Percentiles rank a stretch among this genome's conserved stretches.
Conservation (phyloP, 148 eudicot species). For the Rhododendron griersonianum region DNA sequence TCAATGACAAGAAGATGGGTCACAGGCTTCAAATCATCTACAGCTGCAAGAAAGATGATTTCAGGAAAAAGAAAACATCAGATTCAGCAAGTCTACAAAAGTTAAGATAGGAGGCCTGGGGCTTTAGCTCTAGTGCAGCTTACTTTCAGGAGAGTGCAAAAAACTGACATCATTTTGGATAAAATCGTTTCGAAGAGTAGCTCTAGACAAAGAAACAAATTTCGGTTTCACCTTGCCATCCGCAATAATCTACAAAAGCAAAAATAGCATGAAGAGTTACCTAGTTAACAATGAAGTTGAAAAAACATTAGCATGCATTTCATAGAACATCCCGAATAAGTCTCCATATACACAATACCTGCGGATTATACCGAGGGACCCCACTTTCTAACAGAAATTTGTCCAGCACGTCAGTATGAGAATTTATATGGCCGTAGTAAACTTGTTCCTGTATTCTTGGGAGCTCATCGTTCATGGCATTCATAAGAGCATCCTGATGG, state of each 20-base stretch:
- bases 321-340: not conserved
- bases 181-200: slow-evolving; percentile 61
- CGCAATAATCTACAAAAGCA: slow-evolving; percentile 65
- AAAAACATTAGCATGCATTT: not conserved
- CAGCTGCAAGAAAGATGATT: slow-evolving; percentile 44
- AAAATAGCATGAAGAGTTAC: slow-evolving; percentile 10
- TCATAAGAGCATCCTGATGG: slow-evolving; percentile 69
- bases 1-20: slow-evolving; percentile 88
- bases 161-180: slow-evolving; percentile 59
- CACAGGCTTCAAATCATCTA: slow-evolving; percentile 87
- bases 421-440: slow-evolving; percentile 82
- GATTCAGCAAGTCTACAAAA: slow-evolving; percentile 12
- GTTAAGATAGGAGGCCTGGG: not conserved
- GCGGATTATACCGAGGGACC: slow-evolving; percentile 81
- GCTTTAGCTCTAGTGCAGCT: slow-evolving; percentile 23
- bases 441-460: slow-evolving; percentile 98
- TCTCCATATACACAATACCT: slow-evolving; percentile 41
- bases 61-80: slow-evolving; percentile 5
- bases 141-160: slow-evolving; percentile 86
- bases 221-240: slow-evolving; percentile 79
- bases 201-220: slow-evolving; percentile 64
- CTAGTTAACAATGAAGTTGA: not conserved
- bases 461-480: slow-evolving; percentile 92
- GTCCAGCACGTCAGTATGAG: slow-evolving; percentile 84
- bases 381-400: slow-evolving; percentile 90